Base-by-base conservation (phyloP, 805 yeast species). In the Nakazawaea wickerhamii region DNA sequence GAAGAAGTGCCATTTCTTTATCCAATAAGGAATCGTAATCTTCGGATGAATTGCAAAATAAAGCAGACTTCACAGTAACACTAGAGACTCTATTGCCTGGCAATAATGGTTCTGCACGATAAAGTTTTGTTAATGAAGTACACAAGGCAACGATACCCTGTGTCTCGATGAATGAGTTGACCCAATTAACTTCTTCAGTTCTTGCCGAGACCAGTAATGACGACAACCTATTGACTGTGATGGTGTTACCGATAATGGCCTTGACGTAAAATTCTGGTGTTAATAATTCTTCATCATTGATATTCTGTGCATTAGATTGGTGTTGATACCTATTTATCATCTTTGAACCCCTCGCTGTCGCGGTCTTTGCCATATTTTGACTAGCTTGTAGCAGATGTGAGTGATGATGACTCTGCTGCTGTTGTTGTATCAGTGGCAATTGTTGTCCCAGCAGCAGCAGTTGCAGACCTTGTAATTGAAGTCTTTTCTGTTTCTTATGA, bases 111-210 rank as follows among this genome's bases (percentile, higher is more conserved):
- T 51, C 55, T 2, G 68, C 61, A 42, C 55, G 61, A 55, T 64
- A 60, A 13, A 64, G 45, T 28, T 55, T 60, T 30, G 53, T 51
- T 41, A 93, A 68, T 33, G 84, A 85, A 23, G 84, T 80, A 23
- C 93, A 83, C 45, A 93, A 71, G 0, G 95, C 90, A 4, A 86
- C 77, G 46, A 87, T 95, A 30, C 99, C 99, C 61, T 91, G 97
- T 39, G 79, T 74, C 44, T 77, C 81, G 15, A 93, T 70, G 54
- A 93, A 93, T 19, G 70, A 75, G 45, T 81, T 75, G 1, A 90
- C 95, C 99, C 99, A 93, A 28, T 68, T 74, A 27, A 63, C 47
- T 33, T 62, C 64, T 57, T 91, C 98, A 0, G 98, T 88, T 49
- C 98, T 77, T 33, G 91, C 68, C 36, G 95, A 87, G 5, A 93